Evolutionary conservation across 208 protist species (phyloP).

Genomic region (Trypanosoma vivax): DNA sequence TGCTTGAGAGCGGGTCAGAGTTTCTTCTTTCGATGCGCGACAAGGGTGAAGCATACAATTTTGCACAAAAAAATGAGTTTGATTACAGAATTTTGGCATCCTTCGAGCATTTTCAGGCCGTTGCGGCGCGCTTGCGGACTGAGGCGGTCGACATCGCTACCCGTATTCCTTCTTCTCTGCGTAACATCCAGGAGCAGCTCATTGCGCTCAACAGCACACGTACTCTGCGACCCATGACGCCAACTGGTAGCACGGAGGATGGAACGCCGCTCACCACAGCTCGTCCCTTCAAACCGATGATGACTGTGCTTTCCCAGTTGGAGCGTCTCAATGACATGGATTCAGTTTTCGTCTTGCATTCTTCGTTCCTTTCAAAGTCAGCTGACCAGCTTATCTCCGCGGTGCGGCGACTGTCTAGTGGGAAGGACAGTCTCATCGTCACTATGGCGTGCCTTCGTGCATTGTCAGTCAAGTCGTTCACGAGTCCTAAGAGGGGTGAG

Average conservation of each 20-base stretch:
- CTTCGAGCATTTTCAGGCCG: constrained; percentile 24
- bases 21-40: constrained; percentile 41
- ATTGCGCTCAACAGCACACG: constrained; percentile 7
- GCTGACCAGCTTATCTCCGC: constrained; percentile 48
- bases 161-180: constrained; percentile 4
- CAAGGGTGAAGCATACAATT: constrained; percentile 30
- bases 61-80: constrained; percentile 33
- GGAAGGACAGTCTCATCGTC: constrained; percentile 74
- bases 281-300: constrained; percentile 31
- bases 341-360: constrained; percentile 75
- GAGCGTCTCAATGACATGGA: constrained; percentile 48
- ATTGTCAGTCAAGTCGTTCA: constrained; percentile 26
- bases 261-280: background rate
- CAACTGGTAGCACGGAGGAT: constrained; percentile 1
- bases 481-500: constrained; percentile 23
- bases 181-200: constrained; percentile 19
- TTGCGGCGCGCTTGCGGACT: constrained; percentile 36
- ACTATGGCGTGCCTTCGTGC: constrained; percentile 52
- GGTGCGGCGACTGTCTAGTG: constrained; percentile 50
- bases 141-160: constrained; percentile 6
- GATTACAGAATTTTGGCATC: constrained; percentile 31
- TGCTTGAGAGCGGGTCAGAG: constrained; percentile 65
- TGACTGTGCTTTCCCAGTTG: constrained; percentile 46
- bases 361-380: constrained; percentile 33
- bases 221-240: constrained; percentile 4